A percentile compares a stretch with the other conserved stretches of the same genome.
Conservation (phyloP, 768 basidiomycete genomes). For the Sarcomyxa edulis region DNA sequence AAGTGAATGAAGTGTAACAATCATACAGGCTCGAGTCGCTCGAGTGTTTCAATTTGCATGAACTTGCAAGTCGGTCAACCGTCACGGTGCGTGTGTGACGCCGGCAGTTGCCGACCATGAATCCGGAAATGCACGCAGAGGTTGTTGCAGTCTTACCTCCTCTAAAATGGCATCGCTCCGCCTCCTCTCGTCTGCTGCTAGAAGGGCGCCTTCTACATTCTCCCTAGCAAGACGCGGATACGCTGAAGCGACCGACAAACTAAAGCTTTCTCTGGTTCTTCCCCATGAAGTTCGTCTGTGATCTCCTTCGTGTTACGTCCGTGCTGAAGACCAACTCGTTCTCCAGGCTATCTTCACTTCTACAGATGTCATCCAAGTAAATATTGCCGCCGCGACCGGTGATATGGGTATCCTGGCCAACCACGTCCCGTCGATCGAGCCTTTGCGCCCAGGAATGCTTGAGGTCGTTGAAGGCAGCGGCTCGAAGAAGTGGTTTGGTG, state of each 20-base stretch:
- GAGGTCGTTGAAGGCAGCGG: constrained; percentile 85
- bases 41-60: no score
- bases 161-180: constrained; percentile 72
- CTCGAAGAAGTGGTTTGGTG: constrained; percentile 97
- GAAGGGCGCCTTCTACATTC: constrained; percentile 49
- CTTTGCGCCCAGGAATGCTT: constrained; percentile 89
- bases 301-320: constrained; percentile 1
- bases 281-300: constrained; percentile 80
- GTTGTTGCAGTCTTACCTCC: constrained; percentile 11
- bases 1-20: no score
- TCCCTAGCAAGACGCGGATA: constrained; percentile 73
- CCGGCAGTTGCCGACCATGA: constrained; percentile 18
- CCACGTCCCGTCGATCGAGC: constrained; percentile 97
- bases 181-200: constrained; percentile 58
- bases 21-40: no score
- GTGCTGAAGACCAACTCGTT: constrained; percentile 8
- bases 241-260: constrained; percentile 87
- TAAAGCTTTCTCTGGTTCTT: constrained; percentile 88
- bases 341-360: constrained; percentile 84
- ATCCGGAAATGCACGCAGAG: constrained; percentile 38
- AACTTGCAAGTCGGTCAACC: no score
- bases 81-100: no score
- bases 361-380: constrained; percentile 91
- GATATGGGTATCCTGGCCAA: constrained; percentile 99
- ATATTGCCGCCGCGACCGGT: constrained; percentile 88